These are phyloP conservation scores for Ceratobasidium sp. DNA, from an alignment of 1,284 basidiomycete genomes.

Conservation along the genomic window DNA sequence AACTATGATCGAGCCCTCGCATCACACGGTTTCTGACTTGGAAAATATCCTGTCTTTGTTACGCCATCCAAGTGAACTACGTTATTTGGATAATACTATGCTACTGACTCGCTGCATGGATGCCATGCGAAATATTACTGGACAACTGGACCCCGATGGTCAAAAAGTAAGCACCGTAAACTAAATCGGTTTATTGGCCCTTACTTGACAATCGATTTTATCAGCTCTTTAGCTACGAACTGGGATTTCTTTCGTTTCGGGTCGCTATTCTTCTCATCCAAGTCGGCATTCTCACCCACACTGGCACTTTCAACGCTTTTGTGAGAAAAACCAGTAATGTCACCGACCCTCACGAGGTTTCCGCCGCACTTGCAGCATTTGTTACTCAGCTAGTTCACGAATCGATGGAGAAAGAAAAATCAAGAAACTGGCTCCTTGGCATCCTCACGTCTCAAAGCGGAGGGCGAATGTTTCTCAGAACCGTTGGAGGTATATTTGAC, in stretches of 20 bases:
- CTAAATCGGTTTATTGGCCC: background rate
- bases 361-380: background rate
- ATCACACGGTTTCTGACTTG: background rate
- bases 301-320: background rate
- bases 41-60: background rate
- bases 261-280: constrained; percentile 15
- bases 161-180: background rate
- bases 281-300: constrained; percentile 10
- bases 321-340: background rate
- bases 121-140: background rate
- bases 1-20: background rate
- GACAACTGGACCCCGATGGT: background rate
- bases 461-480: constrained; percentile 14
- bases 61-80: constrained; percentile 10
- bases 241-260: constrained; percentile 12
- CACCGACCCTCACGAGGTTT: background rate
- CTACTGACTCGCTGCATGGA: constrained; percentile 9
- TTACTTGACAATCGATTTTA: background rate
- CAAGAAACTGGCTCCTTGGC: background rate
- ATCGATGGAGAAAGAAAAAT: background rate
- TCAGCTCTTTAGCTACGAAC: constrained; percentile 16
- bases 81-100: background rate
- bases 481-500: background rate
- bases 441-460: constrained; percentile 6
- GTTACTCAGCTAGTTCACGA: background rate